Evolutionary conservation across 2,329 filamentous ascomycete species (phyloP).

Genomic region (Neofusicoccum sp.): DNA sequence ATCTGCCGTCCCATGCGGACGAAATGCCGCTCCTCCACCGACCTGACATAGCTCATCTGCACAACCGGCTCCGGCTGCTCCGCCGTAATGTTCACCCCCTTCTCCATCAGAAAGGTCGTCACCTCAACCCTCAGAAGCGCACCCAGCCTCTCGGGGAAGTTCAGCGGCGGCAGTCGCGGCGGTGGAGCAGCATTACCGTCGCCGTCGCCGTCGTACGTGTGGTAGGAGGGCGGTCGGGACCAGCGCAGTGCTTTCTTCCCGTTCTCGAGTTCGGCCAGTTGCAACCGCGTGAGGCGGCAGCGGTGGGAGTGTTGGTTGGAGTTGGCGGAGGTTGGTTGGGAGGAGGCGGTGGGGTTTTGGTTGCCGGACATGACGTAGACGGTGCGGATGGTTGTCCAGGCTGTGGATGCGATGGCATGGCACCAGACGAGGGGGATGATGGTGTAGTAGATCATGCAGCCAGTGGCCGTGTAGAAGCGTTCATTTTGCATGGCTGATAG

Average conservation of each 20-base stretch:
- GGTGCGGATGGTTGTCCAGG: background rate
- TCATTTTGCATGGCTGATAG: background rate
- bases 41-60: too few species aligned
- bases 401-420: background rate
- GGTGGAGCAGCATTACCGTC: too few species aligned
- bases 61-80: too few species aligned
- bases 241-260: background rate
- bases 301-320: background rate
- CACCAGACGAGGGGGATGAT: background rate
- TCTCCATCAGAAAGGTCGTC: too few species aligned
- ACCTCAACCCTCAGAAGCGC: too few species aligned
- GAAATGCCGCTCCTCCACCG: too few species aligned
- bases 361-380: background rate
- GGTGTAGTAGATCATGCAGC: slow-evolving; percentile 5
- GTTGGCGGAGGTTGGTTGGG: background rate
- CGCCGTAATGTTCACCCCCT: too few species aligned
- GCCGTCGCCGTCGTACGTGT: background rate
- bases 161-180: background rate
- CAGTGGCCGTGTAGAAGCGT: background rate
- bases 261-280: background rate
- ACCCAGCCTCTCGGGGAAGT: background rate
- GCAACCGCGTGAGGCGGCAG: background rate
- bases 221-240: background rate
- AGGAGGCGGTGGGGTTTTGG: background rate
- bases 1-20: too few species aligned